These are phyloP conservation scores for Pyrenophora graminea DNA, from an alignment of 2,329 filamentous ascomycete species.

Conservation along the genomic window DNA sequence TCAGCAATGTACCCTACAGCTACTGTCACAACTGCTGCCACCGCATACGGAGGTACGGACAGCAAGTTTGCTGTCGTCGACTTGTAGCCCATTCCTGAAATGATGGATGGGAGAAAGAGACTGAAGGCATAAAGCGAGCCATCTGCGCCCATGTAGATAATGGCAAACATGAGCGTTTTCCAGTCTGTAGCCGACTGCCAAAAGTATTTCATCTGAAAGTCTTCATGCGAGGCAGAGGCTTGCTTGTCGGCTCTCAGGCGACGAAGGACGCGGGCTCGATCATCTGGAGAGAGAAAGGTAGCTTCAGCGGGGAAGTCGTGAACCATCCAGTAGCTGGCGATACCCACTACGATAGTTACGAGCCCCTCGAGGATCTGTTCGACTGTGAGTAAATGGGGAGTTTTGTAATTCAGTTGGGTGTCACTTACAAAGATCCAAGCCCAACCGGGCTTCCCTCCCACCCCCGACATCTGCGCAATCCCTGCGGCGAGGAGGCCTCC, in stretches of 20 bases:
- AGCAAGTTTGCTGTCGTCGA: conserved; percentile 70
- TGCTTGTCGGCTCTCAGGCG: conserved; percentile 74
- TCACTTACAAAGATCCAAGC: conserved; percentile 52
- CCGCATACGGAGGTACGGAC: conserved; percentile 75
- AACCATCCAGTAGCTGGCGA: conserved; percentile 72
- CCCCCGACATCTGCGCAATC: conserved; percentile 70
- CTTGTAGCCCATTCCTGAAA: conserved; percentile 62
- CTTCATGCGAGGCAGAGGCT: conserved; percentile 72
- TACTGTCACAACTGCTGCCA: conserved; percentile 71
- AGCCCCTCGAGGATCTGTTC: conserved; percentile 66
- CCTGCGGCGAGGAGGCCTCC: conserved; percentile 74
- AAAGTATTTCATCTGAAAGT: conserved; percentile 73
- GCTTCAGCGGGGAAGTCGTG: conserved; percentile 79
- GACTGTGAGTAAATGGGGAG: conserved; percentile 1
- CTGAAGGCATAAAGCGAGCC: conserved; percentile 76
- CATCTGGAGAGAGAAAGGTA: conserved; percentile 69
- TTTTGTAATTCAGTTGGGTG: no score
- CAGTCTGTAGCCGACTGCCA: conserved; percentile 76
- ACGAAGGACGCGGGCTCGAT: conserved; percentile 72
- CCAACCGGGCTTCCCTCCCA: conserved; percentile 54
- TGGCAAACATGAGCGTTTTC: conserved; percentile 77
- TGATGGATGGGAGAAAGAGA: conserved; percentile 79
- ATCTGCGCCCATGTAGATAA: conserved; percentile 76
- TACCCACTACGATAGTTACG: conserved; percentile 69
- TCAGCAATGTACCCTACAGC: conserved; percentile 76